phyloP scores from a whole-genome alignment of 495 filamentous ascomycete genomes.

The Annulohypoxylon nitens region DNA sequence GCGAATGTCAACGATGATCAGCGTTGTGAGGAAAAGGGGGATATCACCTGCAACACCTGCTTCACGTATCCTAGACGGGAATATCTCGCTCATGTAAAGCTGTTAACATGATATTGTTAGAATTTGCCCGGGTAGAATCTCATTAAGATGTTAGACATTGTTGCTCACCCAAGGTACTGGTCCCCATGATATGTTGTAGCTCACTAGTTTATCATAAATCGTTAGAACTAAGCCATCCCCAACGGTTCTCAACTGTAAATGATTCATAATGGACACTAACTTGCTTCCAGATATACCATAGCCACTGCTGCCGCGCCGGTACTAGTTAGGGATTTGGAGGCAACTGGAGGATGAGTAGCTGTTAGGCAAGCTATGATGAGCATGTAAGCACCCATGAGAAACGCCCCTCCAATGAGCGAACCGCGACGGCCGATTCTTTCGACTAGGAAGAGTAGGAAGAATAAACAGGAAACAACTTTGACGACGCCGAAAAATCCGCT shows the following conservation, averaged over 20 bases:
- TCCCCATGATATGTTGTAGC: conserved; percentile 66
- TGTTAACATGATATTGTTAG: background rate
- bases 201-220: conserved; percentile 30
- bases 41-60: conserved; percentile 55
- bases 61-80: conserved; percentile 65
- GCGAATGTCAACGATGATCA: background rate
- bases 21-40: background rate
- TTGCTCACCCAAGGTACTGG: conserved; percentile 59
- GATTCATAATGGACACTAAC: conserved; percentile 26
- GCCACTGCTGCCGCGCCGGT: conserved; percentile 63
- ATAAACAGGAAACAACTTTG: conserved; percentile 60
- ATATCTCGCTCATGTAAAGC: conserved; percentile 66
- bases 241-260: background rate
- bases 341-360: conserved; percentile 59
- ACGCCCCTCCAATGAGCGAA: conserved; percentile 53
- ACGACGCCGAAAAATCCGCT: conserved; percentile 64
- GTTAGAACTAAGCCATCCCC: background rate
- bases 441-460: conserved; percentile 56
- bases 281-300: conserved; percentile 65
- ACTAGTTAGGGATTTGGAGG: conserved; percentile 38
- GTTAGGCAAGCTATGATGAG: conserved; percentile 50
- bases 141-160: background rate
- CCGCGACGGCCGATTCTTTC: conserved; percentile 57
- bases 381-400: conserved; percentile 55
- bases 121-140: background rate